These are phyloP conservation scores for Didymella pinodella DNA, from an alignment of 2,329 filamentous ascomycete species.

Conservation along the genomic window DNA sequence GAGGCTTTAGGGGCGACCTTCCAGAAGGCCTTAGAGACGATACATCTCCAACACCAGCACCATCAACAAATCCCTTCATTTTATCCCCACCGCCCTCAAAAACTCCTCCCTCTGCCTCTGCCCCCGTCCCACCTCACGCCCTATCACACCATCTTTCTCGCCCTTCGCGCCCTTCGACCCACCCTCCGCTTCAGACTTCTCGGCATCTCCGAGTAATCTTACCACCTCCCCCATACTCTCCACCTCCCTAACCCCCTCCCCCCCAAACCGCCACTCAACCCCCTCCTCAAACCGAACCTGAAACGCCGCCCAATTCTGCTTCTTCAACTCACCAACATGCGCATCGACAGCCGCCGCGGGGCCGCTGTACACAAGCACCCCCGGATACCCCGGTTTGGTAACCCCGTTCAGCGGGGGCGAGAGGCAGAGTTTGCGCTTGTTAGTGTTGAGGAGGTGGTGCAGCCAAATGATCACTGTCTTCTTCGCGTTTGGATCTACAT, in stretches of 20 bases:
- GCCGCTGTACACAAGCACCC: slow-evolving; percentile 55
- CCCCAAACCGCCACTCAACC: slow-evolving; percentile 51
- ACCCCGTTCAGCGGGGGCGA: slow-evolving; percentile 51
- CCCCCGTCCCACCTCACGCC: background rate
- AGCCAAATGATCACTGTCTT: slow-evolving; percentile 56
- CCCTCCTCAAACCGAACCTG: slow-evolving; percentile 54
- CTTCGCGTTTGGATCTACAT: slow-evolving; percentile 26
- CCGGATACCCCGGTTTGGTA: slow-evolving; percentile 58
- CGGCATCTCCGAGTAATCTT: slow-evolving; percentile 39
- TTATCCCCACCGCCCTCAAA: slow-evolving; percentile 47
- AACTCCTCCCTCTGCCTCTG: slow-evolving; percentile 39
- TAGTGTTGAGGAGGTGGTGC: slow-evolving; percentile 57
- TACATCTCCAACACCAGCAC: background rate
- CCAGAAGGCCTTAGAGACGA: background rate
- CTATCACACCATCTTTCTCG: no score
- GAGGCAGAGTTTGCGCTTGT: slow-evolving; percentile 56
- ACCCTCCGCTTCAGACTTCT: slow-evolving; percentile 3
- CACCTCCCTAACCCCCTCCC: slow-evolving; percentile 52
- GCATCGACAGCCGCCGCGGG: slow-evolving; percentile 48
- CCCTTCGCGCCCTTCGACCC: background rate
- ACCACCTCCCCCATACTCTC: slow-evolving; percentile 57
- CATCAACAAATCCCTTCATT: slow-evolving; percentile 18
- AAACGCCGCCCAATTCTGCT: slow-evolving; percentile 57
- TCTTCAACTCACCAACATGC: slow-evolving; percentile 54
- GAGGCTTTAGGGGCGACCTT: no score